These are phyloP conservation scores for Suhomyces terraborum DNA, from an alignment of 1,139 yeast species.

Conservation along the genomic window DNA sequence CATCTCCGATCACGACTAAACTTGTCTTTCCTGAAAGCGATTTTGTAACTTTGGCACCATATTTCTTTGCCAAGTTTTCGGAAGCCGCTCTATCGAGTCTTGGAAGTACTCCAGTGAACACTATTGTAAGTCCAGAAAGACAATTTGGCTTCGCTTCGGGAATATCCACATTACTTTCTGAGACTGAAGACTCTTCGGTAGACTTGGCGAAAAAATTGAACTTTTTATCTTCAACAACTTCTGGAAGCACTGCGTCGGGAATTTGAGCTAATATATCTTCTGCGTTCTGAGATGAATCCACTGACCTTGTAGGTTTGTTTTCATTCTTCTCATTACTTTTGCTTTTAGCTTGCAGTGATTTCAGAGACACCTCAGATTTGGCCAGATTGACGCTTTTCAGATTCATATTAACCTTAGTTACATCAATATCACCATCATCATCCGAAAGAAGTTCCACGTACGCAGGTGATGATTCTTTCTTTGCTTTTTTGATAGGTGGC, in stretches of 20 bases:
- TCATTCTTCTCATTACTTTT: not conserved
- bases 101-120: constrained; percentile 90
- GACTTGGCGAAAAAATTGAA: constrained; percentile 55
- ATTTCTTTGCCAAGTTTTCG: constrained; percentile 73
- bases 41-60: constrained; percentile 93
- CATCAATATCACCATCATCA: not conserved
- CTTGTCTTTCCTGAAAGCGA: constrained; percentile 85
- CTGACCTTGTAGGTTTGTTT: not conserved
- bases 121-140: constrained; percentile 82
- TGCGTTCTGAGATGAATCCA: constrained; percentile 37
- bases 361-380: not conserved
- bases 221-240: constrained; percentile 50
- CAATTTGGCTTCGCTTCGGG: constrained; percentile 86
- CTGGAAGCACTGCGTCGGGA: constrained; percentile 72
- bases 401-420: not conserved
- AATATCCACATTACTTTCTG: constrained; percentile 34
- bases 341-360: not conserved
- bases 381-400: not conserved
- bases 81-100: constrained; percentile 74
- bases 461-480: constrained; percentile 2
- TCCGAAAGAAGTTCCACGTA: not conserved
- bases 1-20: constrained; percentile 88
- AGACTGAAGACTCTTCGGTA: constrained; percentile 25
- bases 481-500: not conserved
- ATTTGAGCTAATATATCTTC: constrained; percentile 58